phyloP scores from a whole-genome alignment of 164 flowering plant species.

The Litsea cubeba region DNA sequence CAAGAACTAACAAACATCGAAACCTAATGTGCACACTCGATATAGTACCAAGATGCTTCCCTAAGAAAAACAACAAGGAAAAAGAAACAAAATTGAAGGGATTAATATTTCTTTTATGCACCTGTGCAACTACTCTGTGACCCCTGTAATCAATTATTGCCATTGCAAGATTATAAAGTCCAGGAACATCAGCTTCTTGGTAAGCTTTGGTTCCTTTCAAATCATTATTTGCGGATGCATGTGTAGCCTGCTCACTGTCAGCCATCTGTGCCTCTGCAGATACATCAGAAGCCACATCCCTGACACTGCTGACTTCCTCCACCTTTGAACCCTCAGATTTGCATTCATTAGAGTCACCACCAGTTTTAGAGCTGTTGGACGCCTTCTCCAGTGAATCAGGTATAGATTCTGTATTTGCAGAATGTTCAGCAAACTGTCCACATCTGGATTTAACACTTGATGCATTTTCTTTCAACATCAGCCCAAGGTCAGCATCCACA shows the following conservation, averaged over 20 bases:
- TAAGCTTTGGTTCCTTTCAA: conserved; percentile 92
- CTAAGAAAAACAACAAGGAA: neutral
- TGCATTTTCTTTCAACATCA: conserved; percentile 42
- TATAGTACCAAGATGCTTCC: neutral
- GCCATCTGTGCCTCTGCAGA: conserved; percentile 57
- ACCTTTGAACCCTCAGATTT: conserved; percentile 22
- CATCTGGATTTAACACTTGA: conserved; percentile 28
- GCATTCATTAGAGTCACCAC: conserved; percentile 22
- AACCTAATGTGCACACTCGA: too few relatives aligned
- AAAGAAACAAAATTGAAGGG: neutral
- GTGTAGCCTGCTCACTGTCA: conserved; percentile 97
- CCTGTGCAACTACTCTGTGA: conserved; percentile 99
- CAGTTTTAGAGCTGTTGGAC: conserved; percentile 13
- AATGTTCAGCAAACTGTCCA: conserved; percentile 1
- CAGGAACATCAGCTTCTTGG: conserved; percentile 98
- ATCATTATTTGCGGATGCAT: conserved; percentile 99
- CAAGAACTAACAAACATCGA: neutral
- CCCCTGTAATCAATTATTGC: conserved; percentile 96
- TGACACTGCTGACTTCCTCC: conserved; percentile 23
- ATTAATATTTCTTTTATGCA: conserved; percentile 14
- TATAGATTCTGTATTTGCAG: conserved; percentile 13
- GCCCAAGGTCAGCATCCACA: conserved; percentile 87
- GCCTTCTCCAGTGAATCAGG: conserved; percentile 28
- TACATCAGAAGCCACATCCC: conserved; percentile 34
- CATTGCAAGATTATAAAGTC: conserved; percentile 96